Base-by-base conservation (phyloP, 345 rosid species). In the Gossypium mustelinum region DNA sequence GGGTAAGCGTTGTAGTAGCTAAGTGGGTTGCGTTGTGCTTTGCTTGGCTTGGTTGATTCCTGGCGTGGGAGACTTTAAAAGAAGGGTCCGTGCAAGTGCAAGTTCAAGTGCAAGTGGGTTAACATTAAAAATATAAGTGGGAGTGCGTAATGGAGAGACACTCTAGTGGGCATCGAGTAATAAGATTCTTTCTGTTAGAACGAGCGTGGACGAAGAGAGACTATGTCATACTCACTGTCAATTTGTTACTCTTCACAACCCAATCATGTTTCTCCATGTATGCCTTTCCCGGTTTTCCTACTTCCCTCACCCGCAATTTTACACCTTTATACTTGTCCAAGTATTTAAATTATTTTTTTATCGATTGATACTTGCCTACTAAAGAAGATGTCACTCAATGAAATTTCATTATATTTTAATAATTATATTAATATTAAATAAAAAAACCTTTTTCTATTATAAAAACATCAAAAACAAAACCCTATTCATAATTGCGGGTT, bases 31-130 rank as follows among this genome's bases (percentile, higher is more conserved):
- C 41, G 22, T 22, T 22, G 3, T 48, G 52, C 14, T 48, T 48
- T 2, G 52, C 25, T 50, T 13, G 16, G 14, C 29, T 45, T 70
- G 41, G 25, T 25, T 52, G 61, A 70, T 34, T 70, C 47, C 47
- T 5, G 67, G 47, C 22, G 11, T 41, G 73, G 73, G 60, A 51
- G 73, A 52, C 10, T 52, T 69, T 57, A 24, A 70, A 52, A 5
- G 44, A 70, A 69, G 60, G 61, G 52, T 17, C 60, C 17, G 48
- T 22, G 56, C 41, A 34, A 34, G 60, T 52, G 60, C 61, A 22
- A 20, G 4, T 3, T 29, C 4, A 29, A 34, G 39, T 34, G 41
- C 41, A 34, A 41, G 60, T 52, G 60, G 73, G 41, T 24, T 24
- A 51, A 14, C 27, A 41, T 41, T 3, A 17, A 41, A 51, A 51